These are phyloP conservation scores for Fusarium sp. DNA, from an alignment of 2,329 filamentous ascomycete species.

Conservation along the genomic window DNA sequence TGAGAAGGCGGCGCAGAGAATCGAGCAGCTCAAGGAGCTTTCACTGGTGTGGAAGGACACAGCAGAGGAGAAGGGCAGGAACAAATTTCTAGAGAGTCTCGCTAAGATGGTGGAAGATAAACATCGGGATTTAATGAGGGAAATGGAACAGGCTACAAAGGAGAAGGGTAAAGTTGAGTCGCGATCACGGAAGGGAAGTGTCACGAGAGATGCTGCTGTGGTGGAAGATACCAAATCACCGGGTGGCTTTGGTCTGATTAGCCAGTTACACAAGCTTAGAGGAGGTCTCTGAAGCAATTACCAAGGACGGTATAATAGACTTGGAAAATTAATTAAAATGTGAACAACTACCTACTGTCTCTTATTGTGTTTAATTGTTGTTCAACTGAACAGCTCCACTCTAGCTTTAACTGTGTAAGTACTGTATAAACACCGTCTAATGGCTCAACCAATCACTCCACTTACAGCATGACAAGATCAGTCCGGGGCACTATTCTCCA, in stretches of 20 bases:
- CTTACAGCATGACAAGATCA: slow-evolving; percentile 15
- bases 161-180: slow-evolving; percentile 51
- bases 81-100: slow-evolving; percentile 83
- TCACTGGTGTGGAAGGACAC: slow-evolving; percentile 94
- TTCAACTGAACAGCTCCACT: neutral
- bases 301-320: neutral
- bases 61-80: slow-evolving; percentile 87
- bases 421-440: slow-evolving; percentile 9
- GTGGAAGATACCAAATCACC: slow-evolving; percentile 57
- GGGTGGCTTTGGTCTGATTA: slow-evolving; percentile 70
- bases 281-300: slow-evolving; percentile 57
- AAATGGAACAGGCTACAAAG: slow-evolving; percentile 58
- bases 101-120: slow-evolving; percentile 85
- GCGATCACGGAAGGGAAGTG: slow-evolving; percentile 52
- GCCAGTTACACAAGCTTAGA: slow-evolving; percentile 70
- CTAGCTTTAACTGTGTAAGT: neutral
- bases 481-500: slow-evolving; percentile 30
- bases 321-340: neutral
- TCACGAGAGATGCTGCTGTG: slow-evolving; percentile 43
- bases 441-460: slow-evolving; percentile 26
- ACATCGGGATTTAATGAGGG: slow-evolving; percentile 64
- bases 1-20: slow-evolving; percentile 76
- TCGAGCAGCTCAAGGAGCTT: slow-evolving; percentile 82
- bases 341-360: neutral
- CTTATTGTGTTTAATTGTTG: neutral